Evolutionary conservation across 345 rosid species (phyloP), one percentile per base, ranked within the genome.

Genomic region (Sonneratia alba): DNA sequence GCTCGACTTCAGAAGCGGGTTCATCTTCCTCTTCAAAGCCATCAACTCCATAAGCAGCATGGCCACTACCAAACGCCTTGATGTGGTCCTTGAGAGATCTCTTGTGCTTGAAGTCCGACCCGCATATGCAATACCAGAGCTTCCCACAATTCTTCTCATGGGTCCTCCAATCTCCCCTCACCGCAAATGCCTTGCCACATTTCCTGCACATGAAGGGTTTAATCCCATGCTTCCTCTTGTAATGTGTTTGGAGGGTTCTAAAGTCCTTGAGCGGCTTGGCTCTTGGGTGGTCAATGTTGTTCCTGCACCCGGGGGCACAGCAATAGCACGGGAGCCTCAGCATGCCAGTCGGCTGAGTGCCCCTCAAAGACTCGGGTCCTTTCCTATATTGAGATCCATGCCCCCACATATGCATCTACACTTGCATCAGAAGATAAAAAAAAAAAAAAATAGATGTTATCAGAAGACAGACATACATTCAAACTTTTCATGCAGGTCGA

Each of bases 121-220:
- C 89, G 73, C 89, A 86, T 62, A 71, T 79, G 75, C 89, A 86
- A 66, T 83, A 86, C 89, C 89, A 86, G 43, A 86, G 85, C 83
- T 83, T 86, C 10, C 89, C 89, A 47, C 92, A 86, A 51, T 88
- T 88, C 83, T 88, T 88, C 75, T 88, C 92, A 43, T 88, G 90
- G 67, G 92, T 88, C 53, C 92, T 83, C 92, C 92, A 88, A 73
- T 86, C 92, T 22, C 92, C 92, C 65, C 87, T 81, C 38, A 86
- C 90, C 0, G 92, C 88, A n/a, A 88, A 88, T 1, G 90, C 84
- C 81, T 88, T 88, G 19, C 87, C 85, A n/a, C 92, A 88, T 77
- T 88, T 86, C 43, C 92, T 75, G 77, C 92, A 88, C 88, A 88
- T 86, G 69, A 88, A 88, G 22, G 88, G 90, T 81, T 86, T 88